phyloP scores from a whole-genome alignment of 2,329 filamentous ascomycete genomes.

The Pseudopithomyces maydicus region DNA sequence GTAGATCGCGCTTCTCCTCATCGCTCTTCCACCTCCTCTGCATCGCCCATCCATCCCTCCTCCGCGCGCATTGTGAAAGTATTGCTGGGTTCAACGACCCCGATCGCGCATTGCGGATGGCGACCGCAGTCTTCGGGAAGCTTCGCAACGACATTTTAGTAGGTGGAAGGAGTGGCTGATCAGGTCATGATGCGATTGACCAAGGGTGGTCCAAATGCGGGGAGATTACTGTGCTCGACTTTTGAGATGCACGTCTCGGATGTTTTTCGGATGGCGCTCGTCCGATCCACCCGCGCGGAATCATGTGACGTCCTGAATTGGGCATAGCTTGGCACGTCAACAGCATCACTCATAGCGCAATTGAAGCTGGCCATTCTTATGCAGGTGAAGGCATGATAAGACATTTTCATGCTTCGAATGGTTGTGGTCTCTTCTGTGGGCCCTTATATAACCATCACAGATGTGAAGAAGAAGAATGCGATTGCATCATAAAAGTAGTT shows the following conservation, averaged over 20 bases:
- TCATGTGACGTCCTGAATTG: background rate
- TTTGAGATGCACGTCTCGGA: conserved; percentile 5
- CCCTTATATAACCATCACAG: too few species aligned
- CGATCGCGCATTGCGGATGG: conserved; percentile 19
- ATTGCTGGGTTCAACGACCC: conserved; percentile 10
- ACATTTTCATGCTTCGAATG: background rate
- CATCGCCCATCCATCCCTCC: conserved; percentile 13
- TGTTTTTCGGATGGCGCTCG: background rate
- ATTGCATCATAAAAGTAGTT: too few species aligned
- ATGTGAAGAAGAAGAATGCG: too few species aligned
- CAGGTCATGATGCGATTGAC: conserved; percentile 16
- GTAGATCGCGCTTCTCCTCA: conserved; percentile 40
- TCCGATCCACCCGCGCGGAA: background rate
- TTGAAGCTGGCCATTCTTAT: background rate
- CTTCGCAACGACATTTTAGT: conserved; percentile 37
- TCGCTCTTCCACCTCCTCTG: conserved; percentile 16
- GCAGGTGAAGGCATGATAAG: background rate
- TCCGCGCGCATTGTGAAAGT: conserved; percentile 11
- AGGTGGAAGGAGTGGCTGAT: conserved; percentile 9
- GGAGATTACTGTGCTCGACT: conserved; percentile 3
- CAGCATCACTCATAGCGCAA: background rate
- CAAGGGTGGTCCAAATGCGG: conserved; percentile 8
- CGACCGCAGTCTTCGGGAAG: conserved; percentile 28
- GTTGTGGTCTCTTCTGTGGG: too few species aligned
- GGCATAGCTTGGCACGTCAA: background rate